phyloP scores from a whole-genome alignment of 768 basidiomycete genomes.

The Xerocomus spinulosus region DNA sequence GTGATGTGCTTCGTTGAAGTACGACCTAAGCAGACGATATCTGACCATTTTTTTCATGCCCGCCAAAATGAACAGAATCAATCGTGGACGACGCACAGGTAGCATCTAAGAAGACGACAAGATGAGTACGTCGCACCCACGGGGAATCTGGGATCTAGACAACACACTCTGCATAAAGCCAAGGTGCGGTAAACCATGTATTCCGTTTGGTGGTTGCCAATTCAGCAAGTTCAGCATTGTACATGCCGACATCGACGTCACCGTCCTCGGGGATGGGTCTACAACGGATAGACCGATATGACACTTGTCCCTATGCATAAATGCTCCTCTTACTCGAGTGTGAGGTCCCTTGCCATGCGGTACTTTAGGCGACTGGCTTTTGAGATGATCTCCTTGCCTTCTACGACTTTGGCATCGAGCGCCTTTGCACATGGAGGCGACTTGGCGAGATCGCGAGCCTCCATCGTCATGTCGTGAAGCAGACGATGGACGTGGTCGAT shows the following conservation, averaged over 20 bases:
- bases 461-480: conserved; percentile 57
- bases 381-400: conserved; percentile 76
- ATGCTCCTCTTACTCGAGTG: conserved; percentile 50
- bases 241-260: conserved; percentile 61
- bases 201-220: conserved; percentile 46
- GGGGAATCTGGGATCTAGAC: not conserved
- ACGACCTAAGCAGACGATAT: conserved; percentile 78
- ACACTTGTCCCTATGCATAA: not conserved
- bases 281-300: not conserved
- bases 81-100: conserved; percentile 48
- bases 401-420: conserved; percentile 48
- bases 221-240: conserved; percentile 66
- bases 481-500: conserved; percentile 71
- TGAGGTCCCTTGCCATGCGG: conserved; percentile 76
- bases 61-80: not conserved
- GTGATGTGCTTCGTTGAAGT: conserved; percentile 58
- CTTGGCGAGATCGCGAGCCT: conserved; percentile 23
- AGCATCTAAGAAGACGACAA: conserved; percentile 47
- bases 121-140: not conserved
- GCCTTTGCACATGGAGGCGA: conserved; percentile 17
- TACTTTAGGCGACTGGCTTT: conserved; percentile 77
- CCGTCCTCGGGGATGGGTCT: conserved; percentile 77
- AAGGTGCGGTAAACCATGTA: conserved; percentile 90
- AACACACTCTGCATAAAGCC: conserved; percentile 92
- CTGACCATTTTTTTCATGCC: conserved; percentile 34